Conservation (phyloP, 305 asterid genomes). For the Vinca major region DNA sequence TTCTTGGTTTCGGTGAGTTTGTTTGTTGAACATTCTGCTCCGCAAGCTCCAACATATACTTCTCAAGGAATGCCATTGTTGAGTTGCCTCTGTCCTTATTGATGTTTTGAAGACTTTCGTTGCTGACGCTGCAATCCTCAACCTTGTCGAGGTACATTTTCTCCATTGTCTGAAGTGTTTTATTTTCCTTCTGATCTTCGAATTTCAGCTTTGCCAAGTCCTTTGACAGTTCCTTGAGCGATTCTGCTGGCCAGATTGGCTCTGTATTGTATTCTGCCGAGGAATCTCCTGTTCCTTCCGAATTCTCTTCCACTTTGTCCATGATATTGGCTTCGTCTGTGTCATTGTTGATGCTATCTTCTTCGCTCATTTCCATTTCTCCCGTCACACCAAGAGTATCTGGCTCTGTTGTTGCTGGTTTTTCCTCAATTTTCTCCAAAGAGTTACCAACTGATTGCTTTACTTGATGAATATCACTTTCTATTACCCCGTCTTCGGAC, state of each 20-base stretch:
- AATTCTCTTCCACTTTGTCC: constrained; percentile 21
- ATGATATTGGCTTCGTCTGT: constrained; percentile 4
- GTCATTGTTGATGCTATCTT: background rate
- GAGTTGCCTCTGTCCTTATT: background rate
- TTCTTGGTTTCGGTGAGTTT: constrained; percentile 12
- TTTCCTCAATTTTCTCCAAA: constrained; percentile 10
- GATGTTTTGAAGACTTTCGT: too few species aligned
- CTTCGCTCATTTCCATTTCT: background rate
- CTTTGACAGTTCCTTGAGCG: constrained; percentile 14
- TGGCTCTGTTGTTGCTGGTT: constrained; percentile 4
- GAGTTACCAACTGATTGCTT: background rate
- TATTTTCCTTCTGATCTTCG: constrained; percentile 27
- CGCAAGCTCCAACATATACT: constrained; percentile 22
- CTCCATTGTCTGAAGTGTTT: constrained; percentile 2
- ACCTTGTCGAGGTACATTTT: background rate
- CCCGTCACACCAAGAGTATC: too few species aligned
- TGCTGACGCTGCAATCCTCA: too few species aligned
- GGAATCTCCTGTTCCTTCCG: constrained; percentile 28
- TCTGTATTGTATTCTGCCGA: constrained; percentile 32
- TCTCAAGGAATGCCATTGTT: constrained; percentile 10
- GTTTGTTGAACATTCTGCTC: constrained; percentile 15
- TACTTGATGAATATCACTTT: constrained; percentile 3
- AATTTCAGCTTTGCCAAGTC: constrained; percentile 11
- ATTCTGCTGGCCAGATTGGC: constrained; percentile 31
- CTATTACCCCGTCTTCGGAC: constrained; percentile 3